These are phyloP conservation scores for Adansonia rubrostipa DNA, from an alignment of 441 rosid species.

Conservation along the genomic window DNA sequence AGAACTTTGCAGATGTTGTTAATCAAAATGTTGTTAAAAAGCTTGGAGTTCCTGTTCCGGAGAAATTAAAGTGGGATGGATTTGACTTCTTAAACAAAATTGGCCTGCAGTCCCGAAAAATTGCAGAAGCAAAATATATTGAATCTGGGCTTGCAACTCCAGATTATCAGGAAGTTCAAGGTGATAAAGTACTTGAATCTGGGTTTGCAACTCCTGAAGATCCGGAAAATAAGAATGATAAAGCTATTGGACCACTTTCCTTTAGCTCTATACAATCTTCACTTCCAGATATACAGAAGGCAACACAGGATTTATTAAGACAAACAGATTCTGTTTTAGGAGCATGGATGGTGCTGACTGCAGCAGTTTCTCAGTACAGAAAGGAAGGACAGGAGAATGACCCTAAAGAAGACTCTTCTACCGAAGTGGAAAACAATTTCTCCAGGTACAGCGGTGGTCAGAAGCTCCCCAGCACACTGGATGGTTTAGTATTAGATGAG, in stretches of 20 bases:
- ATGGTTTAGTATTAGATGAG: conserved; percentile 52
- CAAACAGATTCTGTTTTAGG: conserved; percentile 93
- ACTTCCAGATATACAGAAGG: conserved; percentile 79
- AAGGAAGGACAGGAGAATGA: conserved; percentile 52
- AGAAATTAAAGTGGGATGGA: conserved; percentile 79
- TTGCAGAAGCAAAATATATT: conserved; percentile 77
- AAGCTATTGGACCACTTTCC: conserved; percentile 41
- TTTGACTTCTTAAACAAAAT: conserved; percentile 68
- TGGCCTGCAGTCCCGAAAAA: conserved; percentile 74
- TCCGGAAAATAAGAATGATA: conserved; percentile 46
- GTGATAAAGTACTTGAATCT: conserved; percentile 64
- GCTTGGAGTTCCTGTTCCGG: conserved; percentile 66
- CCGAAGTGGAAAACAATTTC: conserved; percentile 31
- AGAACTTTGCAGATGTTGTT: conserved; percentile 60
- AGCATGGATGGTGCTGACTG: conserved; percentile 81
- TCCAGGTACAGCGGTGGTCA: conserved; percentile 38
- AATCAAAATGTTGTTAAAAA: conserved; percentile 71
- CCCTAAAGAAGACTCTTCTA: conserved; percentile 28
- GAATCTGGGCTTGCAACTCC: conserved; percentile 91
- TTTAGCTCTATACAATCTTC: conserved; percentile 57
- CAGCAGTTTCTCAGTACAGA: conserved; percentile 72
- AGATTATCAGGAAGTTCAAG: conserved; percentile 44
- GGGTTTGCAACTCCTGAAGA: conserved; percentile 68
- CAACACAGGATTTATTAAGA: conserved; percentile 72
- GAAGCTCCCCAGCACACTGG: conserved; percentile 48